Evolutionary conservation across 2,329 filamentous ascomycete genomes (phyloP), one percentile per base, ranked within the genome.

Genomic region (Ceratocystis destructans): DNA sequence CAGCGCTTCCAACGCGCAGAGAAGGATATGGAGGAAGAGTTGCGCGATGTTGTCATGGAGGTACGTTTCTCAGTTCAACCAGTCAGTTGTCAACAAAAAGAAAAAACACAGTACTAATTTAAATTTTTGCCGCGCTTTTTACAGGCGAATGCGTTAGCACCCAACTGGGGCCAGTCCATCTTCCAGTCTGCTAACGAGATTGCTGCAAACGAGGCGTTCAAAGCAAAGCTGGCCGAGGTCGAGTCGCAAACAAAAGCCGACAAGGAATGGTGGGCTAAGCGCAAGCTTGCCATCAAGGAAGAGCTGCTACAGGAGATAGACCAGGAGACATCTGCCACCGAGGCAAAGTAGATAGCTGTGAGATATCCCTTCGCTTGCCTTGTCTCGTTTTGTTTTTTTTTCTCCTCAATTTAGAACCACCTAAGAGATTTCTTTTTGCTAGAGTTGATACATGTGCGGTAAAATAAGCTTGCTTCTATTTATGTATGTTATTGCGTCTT

Each of bases 111-210:
- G 33, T 57, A 62, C 22, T 45, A 25, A 31, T 20, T 33, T 8
- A 28, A 55, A 20, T 44, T 31, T 25, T 64, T 22, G 20, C 53
- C 17, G 33, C 22, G n/a, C 22, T 37, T 62, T 2, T 8, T n/a
- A 41, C 70, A 96, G 90, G 94, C 95, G 72, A 97, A 97, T 74
- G 91, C 89, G 22, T 88, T 96, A 70, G 82, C 85, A 1, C 87
- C 89, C 62, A 87, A 87, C 75, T 99, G 94, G 94, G 94, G 94
- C 69, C 87, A 94, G 74, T 85, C 84, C 66, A 97, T 99, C 75
- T 99, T 99, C 83, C 94, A 99, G 76, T 92, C 89, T 59, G 94
- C 94, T 66, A 96, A 96, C 76, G 94, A 99, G 77, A 96, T 99
- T 77, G 86, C 88, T 68, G 87, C 90, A 73, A 96, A 96, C 77